Conservation (phyloP, 495 filamentous ascomycete genomes). For the Neurospora sp. region DNA sequence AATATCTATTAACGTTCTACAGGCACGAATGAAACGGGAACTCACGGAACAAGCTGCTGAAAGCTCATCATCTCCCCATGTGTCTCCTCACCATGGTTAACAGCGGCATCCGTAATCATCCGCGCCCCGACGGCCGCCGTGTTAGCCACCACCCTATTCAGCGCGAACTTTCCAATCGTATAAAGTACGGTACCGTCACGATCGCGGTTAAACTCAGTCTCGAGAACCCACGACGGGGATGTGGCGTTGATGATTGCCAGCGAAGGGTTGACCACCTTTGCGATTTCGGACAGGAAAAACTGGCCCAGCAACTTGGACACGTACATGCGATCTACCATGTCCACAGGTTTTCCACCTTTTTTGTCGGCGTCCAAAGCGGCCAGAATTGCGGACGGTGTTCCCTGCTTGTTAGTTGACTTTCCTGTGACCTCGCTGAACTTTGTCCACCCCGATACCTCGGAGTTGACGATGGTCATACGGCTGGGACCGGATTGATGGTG, state of each 20-base stretch:
- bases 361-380: conserved; percentile 22
- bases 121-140: conserved; percentile 22
- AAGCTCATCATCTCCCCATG: conserved; percentile 31
- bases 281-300: conserved; percentile 22
- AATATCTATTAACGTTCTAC: not conserved
- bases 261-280: conserved; percentile 20
- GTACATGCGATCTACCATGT: conserved; percentile 18
- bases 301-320: conserved; percentile 30
- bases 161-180: not conserved
- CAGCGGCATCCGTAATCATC: conserved; percentile 28
- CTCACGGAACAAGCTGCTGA: conserved; percentile 29
- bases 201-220: conserved; percentile 27
- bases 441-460: conserved; percentile 3
- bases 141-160: conserved; percentile 15
- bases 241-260: conserved; percentile 35
- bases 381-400: conserved; percentile 18
- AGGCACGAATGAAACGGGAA: not conserved
- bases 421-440: not conserved
- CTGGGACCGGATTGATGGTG: not conserved
- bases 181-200: conserved; percentile 8
- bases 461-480: conserved; percentile 5
- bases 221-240: conserved; percentile 29
- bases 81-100: conserved; percentile 29
- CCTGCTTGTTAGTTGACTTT: not conserved
- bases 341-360: conserved; percentile 3